Conservation (phyloP, 2,329 filamentous ascomycete genomes). For the Aspergillus ustus region DNA sequence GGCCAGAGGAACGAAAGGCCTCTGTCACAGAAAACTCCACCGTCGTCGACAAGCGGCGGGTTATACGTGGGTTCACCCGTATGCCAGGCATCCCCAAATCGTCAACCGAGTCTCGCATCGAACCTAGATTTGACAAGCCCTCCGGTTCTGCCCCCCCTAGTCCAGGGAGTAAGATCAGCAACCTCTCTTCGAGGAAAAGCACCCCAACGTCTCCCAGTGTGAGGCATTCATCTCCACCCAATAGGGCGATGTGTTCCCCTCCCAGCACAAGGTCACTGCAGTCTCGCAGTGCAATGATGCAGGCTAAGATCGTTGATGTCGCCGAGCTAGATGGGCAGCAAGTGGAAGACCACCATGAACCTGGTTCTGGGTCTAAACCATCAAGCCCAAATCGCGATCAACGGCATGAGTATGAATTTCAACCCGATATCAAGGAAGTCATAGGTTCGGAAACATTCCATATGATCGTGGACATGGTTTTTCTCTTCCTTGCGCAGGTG, state of each 20-base stretch:
- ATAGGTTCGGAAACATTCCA: conserved; percentile 31
- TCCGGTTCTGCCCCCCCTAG: conserved; percentile 1
- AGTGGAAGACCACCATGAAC: conserved; percentile 25
- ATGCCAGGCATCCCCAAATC: conserved; percentile 36
- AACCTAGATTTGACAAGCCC: conserved; percentile 24
- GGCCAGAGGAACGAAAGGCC: conserved; percentile 18
- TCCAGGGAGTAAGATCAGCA: conserved; percentile 9
- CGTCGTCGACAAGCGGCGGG: conserved; percentile 23
- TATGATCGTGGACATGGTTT: conserved; percentile 36
- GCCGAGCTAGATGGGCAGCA: conserved; percentile 44
- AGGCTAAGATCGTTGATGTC: conserved; percentile 31
- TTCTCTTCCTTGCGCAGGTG: conserved; percentile 34
- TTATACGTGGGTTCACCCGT: conserved; percentile 46
- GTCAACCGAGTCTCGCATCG: conserved; percentile 31
- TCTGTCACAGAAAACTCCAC: conserved; percentile 16
- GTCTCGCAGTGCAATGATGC: conserved; percentile 5
- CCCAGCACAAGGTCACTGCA: conserved; percentile 11
- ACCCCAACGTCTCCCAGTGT: conserved; percentile 13
- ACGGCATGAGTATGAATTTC: conserved; percentile 4
- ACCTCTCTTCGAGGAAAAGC: conserved; percentile 13
- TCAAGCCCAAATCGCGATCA: conserved; percentile 27
- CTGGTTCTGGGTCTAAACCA: conserved; percentile 24
- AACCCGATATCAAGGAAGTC: conserved; percentile 19
- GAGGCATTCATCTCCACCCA: neutral
- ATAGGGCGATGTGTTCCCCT: conserved; percentile 5